These are phyloP conservation scores for Rutstroemia sp. DNA, from an alignment of 2,329 filamentous ascomycete genomes.

Conservation along the genomic window DNA sequence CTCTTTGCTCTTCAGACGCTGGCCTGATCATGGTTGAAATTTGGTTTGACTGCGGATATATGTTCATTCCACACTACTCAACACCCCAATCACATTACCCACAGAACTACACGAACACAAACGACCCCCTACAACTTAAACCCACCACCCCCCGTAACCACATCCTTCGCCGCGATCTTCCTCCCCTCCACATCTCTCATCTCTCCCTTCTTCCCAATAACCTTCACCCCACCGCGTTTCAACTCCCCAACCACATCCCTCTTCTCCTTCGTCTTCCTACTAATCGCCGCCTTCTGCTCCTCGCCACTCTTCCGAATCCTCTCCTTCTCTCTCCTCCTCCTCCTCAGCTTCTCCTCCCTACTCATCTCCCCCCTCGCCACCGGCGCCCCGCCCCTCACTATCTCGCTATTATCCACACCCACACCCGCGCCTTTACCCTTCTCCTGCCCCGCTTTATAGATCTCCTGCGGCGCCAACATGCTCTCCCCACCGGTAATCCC, in stretches of 20 bases:
- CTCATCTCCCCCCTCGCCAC: slow-evolving; percentile 80
- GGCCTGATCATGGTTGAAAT: too few species aligned
- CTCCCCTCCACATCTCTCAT: slow-evolving; percentile 78
- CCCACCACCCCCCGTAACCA: slow-evolving; percentile 44
- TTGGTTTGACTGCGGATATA: too few species aligned
- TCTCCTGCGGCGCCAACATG: slow-evolving; percentile 86
- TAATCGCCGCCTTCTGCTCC: slow-evolving; percentile 39
- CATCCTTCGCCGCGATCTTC: slow-evolving; percentile 50
- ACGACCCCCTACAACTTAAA: slow-evolving; percentile 50
- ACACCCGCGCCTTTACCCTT: slow-evolving; percentile 43
- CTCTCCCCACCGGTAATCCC: slow-evolving; percentile 62
- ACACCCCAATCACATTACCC: neutral
- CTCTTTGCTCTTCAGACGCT: too few species aligned
- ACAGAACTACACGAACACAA: neutral
- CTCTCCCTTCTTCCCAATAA: slow-evolving; percentile 86
- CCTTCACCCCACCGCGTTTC: slow-evolving; percentile 80
- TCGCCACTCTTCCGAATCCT: slow-evolving; percentile 63
- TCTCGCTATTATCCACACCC: slow-evolving; percentile 56
- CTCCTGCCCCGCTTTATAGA: slow-evolving; percentile 75
- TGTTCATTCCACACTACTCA: neutral
- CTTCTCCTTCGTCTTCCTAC: slow-evolving; percentile 43
- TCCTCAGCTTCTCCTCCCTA: slow-evolving; percentile 73
- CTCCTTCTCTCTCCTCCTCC: slow-evolving; percentile 78
- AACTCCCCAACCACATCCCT: slow-evolving; percentile 39
- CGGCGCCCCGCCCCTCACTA: slow-evolving; percentile 73